Evolutionary conservation across 2,329 filamentous ascomycete species (phyloP).

Genomic region (Cytospora leucostoma): DNA sequence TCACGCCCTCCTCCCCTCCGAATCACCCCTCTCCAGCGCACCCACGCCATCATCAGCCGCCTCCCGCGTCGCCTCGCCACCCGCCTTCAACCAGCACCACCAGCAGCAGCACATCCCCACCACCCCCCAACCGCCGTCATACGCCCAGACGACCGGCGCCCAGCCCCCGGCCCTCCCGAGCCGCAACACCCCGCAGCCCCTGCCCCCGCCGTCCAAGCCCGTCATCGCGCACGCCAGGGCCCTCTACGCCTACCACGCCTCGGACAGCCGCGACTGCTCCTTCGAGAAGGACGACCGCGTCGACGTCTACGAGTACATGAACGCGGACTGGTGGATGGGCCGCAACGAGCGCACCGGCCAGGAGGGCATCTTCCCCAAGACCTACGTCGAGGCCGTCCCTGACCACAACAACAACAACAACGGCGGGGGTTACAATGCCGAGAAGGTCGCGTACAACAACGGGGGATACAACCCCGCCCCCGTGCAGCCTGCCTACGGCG

Average conservation of each 20-base stretch:
- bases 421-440: conserved; percentile 28
- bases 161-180: conserved; percentile 36
- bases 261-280: conserved; percentile 78
- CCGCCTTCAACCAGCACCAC: conserved; percentile 34
- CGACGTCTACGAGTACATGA: conserved; percentile 87
- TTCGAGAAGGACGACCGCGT: conserved; percentile 81
- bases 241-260: conserved; percentile 78
- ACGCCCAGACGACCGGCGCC: conserved; percentile 48
- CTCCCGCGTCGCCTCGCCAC: conserved; percentile 30
- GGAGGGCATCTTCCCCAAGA: conserved; percentile 94
- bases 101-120: conserved; percentile 30
- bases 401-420: conserved; percentile 31
- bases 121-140: conserved; percentile 50
- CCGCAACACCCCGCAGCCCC: conserved; percentile 37
- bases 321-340: conserved; percentile 96
- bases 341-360: conserved; percentile 77
- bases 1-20: conserved; percentile 70
- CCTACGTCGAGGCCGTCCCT: conserved; percentile 73
- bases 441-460: conserved; percentile 33
- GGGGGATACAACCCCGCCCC: conserved; percentile 25
- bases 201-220: conserved; percentile 51
- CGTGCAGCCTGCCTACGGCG: conserved; percentile 43
- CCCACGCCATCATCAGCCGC: conserved; percentile 42
- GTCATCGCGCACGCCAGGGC: conserved; percentile 75
- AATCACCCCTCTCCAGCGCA: conserved; percentile 60